Base-by-base conservation (phyloP, 2,329 filamentous ascomycete genomes). In the Colletotrichum acutatum region DNA sequence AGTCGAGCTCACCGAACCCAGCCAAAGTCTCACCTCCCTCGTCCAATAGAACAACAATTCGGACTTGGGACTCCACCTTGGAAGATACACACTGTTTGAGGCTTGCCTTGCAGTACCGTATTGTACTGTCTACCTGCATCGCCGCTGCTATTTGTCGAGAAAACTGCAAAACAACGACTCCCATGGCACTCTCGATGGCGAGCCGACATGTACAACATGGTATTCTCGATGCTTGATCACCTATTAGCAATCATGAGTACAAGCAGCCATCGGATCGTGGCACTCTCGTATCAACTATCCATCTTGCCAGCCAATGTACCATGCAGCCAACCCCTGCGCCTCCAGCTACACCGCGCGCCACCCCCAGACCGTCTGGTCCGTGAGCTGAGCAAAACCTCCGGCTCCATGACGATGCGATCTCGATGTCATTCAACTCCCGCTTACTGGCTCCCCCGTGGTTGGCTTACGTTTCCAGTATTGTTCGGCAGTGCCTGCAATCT, bases 361-460 rank as follows among this genome's bases (percentile, higher is more conserved):
- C 30, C 53, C 6, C 56, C 28, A 37, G 53, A 56, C 14, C 24
- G 16, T 56, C 12, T 26, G 16, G 53, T 28, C 24, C 24, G 22
- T 59, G n/a, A 34, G 16, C 58, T 61, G 58, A 46, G 34, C 58
- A 46, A 46, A n/a, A 42, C 58, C 22, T 61, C 58, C 58, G n/a
- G 58, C 22, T 16, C 53, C 34, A 34, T 61, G 58, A 61, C 22
- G 58, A 46, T 22, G 32, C n/a, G n/a, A 61, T 28, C 58, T 61
- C 34, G 56, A 59, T 59, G 56, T 22, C 28, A 12, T 28, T n/a
- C 19, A 22, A 59, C 56, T 26, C 53, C 16, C 53, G 53, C 53
- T 56, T 24, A 14, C 42, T 49, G 8, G 42, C 42, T n/a, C 4
- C 19, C 19, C 8, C 42, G 19, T 49, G 19, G 37, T 19, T 42